Evolutionary conservation across 2,329 filamentous ascomycete genomes (phyloP).

Genomic region (Raffaelea arxii): DNA sequence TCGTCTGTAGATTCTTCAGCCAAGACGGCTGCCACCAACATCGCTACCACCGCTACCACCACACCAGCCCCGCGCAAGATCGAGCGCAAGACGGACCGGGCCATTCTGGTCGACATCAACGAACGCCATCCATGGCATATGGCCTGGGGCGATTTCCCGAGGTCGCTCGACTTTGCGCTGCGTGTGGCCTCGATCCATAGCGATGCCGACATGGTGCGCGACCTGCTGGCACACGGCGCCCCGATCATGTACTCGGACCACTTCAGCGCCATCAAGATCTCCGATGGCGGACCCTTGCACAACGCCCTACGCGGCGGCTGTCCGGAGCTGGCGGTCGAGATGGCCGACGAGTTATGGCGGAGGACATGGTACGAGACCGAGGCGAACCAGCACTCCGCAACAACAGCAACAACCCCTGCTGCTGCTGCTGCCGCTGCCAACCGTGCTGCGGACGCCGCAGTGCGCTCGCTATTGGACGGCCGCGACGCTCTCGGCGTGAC

Average conservation of each 20-base stretch:
- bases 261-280: neutral
- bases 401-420: neutral
- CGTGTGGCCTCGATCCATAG: conserved; percentile 6
- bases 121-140: conserved; percentile 6
- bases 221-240: conserved; percentile 13
- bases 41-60: too few relatives aligned
- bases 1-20: too few relatives aligned
- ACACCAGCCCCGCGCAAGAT: too few relatives aligned
- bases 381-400: neutral
- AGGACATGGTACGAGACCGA: conserved; percentile 1
- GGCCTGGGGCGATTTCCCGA: conserved; percentile 5
- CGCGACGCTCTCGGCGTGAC: conserved; percentile 10
- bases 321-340: conserved; percentile 8
- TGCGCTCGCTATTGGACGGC: conserved; percentile 5
- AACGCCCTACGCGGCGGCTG: conserved; percentile 9
- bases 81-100: too few relatives aligned
- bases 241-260: conserved; percentile 7
- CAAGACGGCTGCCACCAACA: too few relatives aligned
- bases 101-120: conserved; percentile 5
- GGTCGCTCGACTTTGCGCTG: conserved; percentile 7
- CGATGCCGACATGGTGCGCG: conserved; percentile 9
- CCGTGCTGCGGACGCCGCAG: conserved; percentile 1
- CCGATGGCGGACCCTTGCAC: conserved; percentile 8
- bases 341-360: conserved; percentile 4
- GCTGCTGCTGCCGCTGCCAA: neutral